A percentile compares a stretch with the other conserved stretches of the same genome.
Conservation (phyloP, 2,329 filamentous ascomycete species). For the Apiospora marii region DNA sequence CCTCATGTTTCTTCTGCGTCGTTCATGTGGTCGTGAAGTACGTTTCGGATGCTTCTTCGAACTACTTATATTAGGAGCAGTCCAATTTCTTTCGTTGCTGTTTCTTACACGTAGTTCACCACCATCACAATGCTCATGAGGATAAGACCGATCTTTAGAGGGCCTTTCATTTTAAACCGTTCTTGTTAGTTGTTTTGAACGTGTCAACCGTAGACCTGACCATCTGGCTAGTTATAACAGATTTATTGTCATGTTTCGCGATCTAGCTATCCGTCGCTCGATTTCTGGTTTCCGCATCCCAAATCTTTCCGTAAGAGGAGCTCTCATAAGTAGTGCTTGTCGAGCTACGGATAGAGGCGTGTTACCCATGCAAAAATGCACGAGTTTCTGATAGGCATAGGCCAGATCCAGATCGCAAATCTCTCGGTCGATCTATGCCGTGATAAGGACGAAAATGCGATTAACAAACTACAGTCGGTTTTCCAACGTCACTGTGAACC, state of each 20-base stretch:
- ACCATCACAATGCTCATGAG: background rate
- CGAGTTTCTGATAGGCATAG: background rate
- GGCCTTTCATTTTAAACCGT: background rate
- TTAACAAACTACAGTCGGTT: too few relatives aligned
- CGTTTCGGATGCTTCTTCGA: background rate
- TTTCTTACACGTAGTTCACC: background rate
- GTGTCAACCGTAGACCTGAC: background rate
- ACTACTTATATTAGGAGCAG: background rate
- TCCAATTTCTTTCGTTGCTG: background rate
- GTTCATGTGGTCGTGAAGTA: background rate
- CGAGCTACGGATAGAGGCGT: background rate
- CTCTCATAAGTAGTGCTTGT: background rate
- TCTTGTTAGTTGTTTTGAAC: background rate
- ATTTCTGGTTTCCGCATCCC: background rate
- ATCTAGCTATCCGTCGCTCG: background rate
- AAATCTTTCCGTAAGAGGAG: background rate
- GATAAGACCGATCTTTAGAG: conserved; percentile 7
- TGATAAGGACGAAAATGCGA: too few relatives aligned
- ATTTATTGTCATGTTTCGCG: background rate
- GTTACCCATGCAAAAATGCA: background rate
- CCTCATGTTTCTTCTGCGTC: background rate
- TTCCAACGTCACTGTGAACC: too few relatives aligned
- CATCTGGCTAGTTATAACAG: background rate
- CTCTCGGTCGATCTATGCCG: too few relatives aligned
- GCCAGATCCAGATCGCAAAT: too few relatives aligned